These are phyloP conservation scores for Cicer pinnatifidum DNA, from an alignment of 306 rosid genomes.

Conservation along the genomic window DNA sequence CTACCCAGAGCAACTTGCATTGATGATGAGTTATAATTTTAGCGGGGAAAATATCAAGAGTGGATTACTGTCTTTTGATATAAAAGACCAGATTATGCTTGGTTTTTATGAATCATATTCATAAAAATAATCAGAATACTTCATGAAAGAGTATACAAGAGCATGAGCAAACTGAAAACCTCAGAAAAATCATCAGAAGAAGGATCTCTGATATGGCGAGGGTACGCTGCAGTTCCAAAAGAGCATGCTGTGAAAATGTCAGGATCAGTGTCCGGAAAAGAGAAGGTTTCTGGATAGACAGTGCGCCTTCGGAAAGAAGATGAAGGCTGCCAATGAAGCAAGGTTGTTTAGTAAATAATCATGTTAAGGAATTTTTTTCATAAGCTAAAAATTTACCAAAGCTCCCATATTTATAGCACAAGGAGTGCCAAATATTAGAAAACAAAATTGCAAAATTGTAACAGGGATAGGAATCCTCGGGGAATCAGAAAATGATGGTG, in stretches of 20 bases:
- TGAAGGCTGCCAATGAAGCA: slow-evolving; percentile 66
- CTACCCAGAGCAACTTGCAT: background rate
- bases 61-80: background rate
- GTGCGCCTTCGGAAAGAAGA: slow-evolving; percentile 64
- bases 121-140: background rate
- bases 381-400: background rate
- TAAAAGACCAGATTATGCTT: background rate
- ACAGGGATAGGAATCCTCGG: no score
- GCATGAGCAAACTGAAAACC: slow-evolving; percentile 67
- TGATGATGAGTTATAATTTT: background rate
- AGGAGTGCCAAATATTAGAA: background rate
- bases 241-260: slow-evolving; percentile 57
- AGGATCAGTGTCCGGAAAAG: slow-evolving; percentile 66
- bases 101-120: background rate
- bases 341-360: slow-evolving; percentile 16
- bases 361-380: background rate
- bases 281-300: slow-evolving; percentile 60
- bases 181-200: slow-evolving; percentile 74
- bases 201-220: slow-evolving; percentile 67
- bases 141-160: slow-evolving; percentile 29
- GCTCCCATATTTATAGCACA: background rate
- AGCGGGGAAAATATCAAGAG: background rate
- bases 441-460: background rate
- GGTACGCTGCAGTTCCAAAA: slow-evolving; percentile 54
- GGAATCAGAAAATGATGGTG: background rate